These are phyloP conservation scores for Eucalyptus pauciflora DNA, from an alignment of 345 rosid genomes.

Conservation along the genomic window DNA sequence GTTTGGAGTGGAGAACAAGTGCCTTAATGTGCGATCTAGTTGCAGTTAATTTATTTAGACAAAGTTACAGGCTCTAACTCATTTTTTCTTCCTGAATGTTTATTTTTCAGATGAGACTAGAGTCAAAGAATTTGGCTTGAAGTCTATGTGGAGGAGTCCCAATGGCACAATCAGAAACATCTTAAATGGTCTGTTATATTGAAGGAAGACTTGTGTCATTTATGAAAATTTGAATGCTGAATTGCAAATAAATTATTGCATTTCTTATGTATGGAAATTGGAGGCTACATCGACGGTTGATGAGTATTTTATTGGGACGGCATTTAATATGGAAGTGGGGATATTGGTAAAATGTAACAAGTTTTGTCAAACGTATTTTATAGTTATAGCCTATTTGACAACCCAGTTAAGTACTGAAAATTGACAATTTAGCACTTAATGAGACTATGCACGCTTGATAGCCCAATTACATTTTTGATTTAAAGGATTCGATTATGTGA, in stretches of 20 bases:
- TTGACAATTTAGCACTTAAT: background rate
- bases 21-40: background rate
- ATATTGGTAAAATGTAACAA: background rate
- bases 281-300: background rate
- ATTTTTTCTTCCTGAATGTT: background rate
- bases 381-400: background rate
- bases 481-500: background rate
- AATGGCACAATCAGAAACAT: conserved; percentile 98
- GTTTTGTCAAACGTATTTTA: background rate
- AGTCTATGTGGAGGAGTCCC: conserved; percentile 95
- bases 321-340: background rate
- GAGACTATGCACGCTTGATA: background rate
- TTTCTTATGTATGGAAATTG: background rate
- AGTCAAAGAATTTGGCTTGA: conserved; percentile 89
- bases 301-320: background rate
- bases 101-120: conserved; percentile 76
- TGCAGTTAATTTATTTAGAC: background rate
- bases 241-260: background rate
- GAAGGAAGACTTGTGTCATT: background rate
- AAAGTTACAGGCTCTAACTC: background rate
- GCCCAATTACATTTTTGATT: background rate
- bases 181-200: conserved; percentile 54
- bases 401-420: background rate
- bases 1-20: background rate
- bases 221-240: background rate